These are phyloP conservation scores for Hygrophoropsis aurantiaca DNA, from an alignment of 768 basidiomycete genomes.

Conservation along the genomic window DNA sequence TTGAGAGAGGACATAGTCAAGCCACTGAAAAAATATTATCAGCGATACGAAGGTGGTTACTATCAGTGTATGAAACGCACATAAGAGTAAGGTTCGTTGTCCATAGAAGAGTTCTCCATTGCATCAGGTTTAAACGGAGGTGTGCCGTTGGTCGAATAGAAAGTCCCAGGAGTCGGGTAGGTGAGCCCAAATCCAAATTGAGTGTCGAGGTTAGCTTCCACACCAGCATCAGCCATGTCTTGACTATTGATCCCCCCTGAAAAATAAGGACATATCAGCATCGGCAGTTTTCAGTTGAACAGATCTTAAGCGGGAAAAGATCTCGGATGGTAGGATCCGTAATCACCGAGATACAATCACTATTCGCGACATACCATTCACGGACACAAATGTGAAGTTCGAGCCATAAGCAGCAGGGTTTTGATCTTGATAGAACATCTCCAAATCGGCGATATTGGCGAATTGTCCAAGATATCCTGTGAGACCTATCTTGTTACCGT, in stretches of 20 bases:
- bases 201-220: slow-evolving; percentile 66
- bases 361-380: slow-evolving; percentile 45
- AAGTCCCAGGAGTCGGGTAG: slow-evolving; percentile 57
- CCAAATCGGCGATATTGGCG: slow-evolving; percentile 53
- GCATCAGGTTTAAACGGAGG: slow-evolving; percentile 58
- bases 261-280: too few species aligned
- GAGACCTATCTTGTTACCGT: slow-evolving; percentile 52
- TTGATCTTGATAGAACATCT: slow-evolving; percentile 49
- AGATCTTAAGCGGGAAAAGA: too few species aligned
- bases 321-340: too few species aligned
- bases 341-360: background rate
- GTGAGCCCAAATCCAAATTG: slow-evolving; percentile 68
- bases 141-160: slow-evolving; percentile 61
- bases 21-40: slow-evolving; percentile 44
- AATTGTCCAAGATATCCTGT: slow-evolving; percentile 57
- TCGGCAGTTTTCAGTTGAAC: too few species aligned
- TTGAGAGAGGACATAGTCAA: slow-evolving; percentile 54
- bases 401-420: slow-evolving; percentile 48
- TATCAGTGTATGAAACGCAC: slow-evolving; percentile 25
- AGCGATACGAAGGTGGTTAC: slow-evolving; percentile 1
- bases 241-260: slow-evolving; percentile 65
- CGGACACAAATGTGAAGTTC: slow-evolving; percentile 50
- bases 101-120: slow-evolving; percentile 32
- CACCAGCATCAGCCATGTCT: slow-evolving; percentile 47
- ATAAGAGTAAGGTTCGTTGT: slow-evolving; percentile 50